phyloP scores from a whole-genome alignment of 306 rosid genomes.

The Luffa aegyptiaca region DNA sequence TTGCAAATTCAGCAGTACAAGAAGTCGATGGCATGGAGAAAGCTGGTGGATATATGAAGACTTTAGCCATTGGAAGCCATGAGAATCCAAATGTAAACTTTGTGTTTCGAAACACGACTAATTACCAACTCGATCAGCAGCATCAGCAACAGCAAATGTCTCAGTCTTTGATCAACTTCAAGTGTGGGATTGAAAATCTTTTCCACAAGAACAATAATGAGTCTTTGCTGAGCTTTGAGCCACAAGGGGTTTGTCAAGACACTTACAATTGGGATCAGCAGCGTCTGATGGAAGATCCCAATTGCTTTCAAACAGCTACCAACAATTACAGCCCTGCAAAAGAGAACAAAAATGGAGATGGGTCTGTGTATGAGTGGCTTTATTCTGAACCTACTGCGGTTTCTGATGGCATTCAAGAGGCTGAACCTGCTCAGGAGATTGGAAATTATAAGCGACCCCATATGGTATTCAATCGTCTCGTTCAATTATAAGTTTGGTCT shows the following conservation, averaged over 20 bases:
- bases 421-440: constrained; percentile 21
- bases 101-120: constrained; percentile 13
- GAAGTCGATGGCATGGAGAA: constrained; percentile 27
- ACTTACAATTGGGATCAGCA: constrained; percentile 26
- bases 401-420: constrained; percentile 29
- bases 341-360: constrained; percentile 21
- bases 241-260: constrained; percentile 13
- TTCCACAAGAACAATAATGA: constrained; percentile 15
- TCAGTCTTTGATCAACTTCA: constrained; percentile 54
- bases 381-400: constrained; percentile 29
- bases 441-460: constrained; percentile 38
- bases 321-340: constrained; percentile 20
- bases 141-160: not conserved
- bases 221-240: constrained; percentile 64
- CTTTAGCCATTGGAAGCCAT: not conserved
- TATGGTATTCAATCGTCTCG: constrained; percentile 23
- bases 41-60: constrained; percentile 22
- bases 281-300: constrained; percentile 27
- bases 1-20: constrained; percentile 13
- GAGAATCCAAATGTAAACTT: constrained; percentile 8
- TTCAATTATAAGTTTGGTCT: not conserved
- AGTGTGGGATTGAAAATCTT: constrained; percentile 17
- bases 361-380: constrained; percentile 43
- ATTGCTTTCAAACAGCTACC: constrained; percentile 39
- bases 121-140: constrained; percentile 21